Percentiles rank a stretch among this genome's conserved stretches.
Evolutionary conservation across 192 early-diverging fungal species (phyloP).

Genomic region (Coemansia sp.): DNA sequence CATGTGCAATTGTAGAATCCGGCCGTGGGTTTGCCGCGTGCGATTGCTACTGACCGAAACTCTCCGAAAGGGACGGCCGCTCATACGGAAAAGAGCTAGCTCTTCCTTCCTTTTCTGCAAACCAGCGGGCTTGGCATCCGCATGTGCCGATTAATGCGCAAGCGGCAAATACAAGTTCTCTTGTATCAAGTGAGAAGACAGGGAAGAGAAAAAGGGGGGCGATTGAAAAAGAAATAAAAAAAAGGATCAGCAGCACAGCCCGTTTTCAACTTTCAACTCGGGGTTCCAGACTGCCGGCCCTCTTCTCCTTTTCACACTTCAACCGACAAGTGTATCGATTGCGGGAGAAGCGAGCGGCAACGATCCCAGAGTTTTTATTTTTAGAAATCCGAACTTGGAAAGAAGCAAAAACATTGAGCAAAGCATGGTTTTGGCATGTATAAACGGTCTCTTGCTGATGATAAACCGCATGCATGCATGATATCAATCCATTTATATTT

Average conservation of each 20-base stretch:
- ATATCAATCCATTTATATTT: background rate
- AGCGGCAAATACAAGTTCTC: background rate
- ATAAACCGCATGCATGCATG: background rate
- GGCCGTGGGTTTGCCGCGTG: background rate
- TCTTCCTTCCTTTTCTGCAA: background rate
- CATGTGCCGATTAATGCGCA: too few species aligned
- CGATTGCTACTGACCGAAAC: background rate
- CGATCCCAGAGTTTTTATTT: background rate
- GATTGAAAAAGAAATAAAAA: background rate
- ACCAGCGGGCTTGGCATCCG: background rate
- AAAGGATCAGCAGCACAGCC: slow-evolving; percentile 4
- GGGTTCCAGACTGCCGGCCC: slow-evolving; percentile 1
- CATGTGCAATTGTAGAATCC: background rate
- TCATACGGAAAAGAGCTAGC: background rate
- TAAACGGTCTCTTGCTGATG: background rate
- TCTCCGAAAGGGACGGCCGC: background rate
- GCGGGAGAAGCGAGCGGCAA: background rate
- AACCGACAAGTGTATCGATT: background rate
- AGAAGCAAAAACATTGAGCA: background rate
- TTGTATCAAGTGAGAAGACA: slow-evolving; percentile 5
- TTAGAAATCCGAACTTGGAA: background rate
- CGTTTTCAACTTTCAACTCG: background rate
- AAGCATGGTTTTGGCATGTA: background rate
- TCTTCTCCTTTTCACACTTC: background rate
- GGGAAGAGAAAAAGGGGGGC: background rate